Conservation (phyloP, 495 filamentous ascomycete genomes). For the Pyrenula aspistea region DNA sequence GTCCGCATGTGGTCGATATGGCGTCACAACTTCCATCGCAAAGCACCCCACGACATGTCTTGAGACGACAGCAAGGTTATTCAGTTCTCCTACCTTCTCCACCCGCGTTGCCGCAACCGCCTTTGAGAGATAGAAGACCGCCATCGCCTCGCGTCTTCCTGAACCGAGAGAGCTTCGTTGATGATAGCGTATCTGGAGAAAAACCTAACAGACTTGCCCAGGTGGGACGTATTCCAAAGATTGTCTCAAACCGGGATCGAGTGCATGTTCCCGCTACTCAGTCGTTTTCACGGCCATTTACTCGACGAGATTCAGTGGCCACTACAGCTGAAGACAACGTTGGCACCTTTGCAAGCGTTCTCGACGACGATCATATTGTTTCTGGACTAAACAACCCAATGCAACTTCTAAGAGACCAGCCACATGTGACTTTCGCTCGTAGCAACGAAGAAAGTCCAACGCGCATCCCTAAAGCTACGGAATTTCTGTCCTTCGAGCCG, state of each 20-base stretch:
- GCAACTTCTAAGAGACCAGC: slow-evolving; percentile 8
- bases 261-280: slow-evolving; percentile 58
- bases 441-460: slow-evolving; percentile 28
- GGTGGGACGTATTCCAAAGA: slow-evolving; percentile 82
- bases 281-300: slow-evolving; percentile 78
- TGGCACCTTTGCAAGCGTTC: slow-evolving; percentile 15
- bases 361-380: slow-evolving; percentile 5
- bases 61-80: slow-evolving; percentile 18
- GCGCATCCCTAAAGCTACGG: slow-evolving; percentile 17
- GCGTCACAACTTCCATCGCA: slow-evolving; percentile 6
- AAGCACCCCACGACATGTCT: slow-evolving; percentile 1
- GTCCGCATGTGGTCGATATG: slow-evolving; percentile 30
- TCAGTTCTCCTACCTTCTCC: slow-evolving; percentile 45
- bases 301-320: not conserved
- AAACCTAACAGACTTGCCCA: slow-evolving; percentile 47
- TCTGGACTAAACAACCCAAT: slow-evolving; percentile 15
- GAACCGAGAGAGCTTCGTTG: slow-evolving; percentile 13
- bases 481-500: slow-evolving; percentile 65
- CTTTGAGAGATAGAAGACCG: slow-evolving; percentile 21
- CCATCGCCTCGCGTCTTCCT: slow-evolving; percentile 32
- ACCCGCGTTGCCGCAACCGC: slow-evolving; percentile 31
- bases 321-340: slow-evolving; percentile 23
- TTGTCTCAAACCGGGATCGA: slow-evolving; percentile 59
- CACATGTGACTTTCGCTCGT: slow-evolving; percentile 9
- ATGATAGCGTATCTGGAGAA: slow-evolving; percentile 12